phyloP scores from a whole-genome alignment of 345 rosid species.

The Raphanus raphanistrum region DNA sequence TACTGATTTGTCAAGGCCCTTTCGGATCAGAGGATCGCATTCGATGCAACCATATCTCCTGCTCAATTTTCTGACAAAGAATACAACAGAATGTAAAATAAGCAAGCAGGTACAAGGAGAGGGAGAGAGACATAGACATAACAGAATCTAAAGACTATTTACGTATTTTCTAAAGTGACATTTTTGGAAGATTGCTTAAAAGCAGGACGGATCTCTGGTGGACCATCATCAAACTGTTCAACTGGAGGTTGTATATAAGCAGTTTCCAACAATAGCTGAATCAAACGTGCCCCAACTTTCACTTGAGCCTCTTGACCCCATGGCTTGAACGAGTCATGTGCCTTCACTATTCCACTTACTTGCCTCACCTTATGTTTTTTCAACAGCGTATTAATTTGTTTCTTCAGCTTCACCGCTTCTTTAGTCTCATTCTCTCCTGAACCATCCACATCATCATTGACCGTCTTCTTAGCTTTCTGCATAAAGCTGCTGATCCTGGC shows the following conservation, averaged over 20 bases:
- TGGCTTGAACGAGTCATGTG: constrained; percentile 56
- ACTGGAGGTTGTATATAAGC: not conserved
- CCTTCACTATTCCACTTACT: constrained; percentile 60
- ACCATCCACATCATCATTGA: constrained; percentile 34
- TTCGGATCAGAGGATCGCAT: not conserved
- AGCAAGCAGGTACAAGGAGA: not conserved
- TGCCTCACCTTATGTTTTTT: constrained; percentile 66
- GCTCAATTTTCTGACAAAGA: not conserved
- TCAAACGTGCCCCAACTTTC: constrained; percentile 39
- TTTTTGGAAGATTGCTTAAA: not conserved
- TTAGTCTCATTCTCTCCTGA: constrained; percentile 42
- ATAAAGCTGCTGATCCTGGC: constrained; percentile 69
- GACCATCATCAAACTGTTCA: not conserved
- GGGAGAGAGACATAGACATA: not conserved
- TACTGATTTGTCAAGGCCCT: constrained; percentile 4
- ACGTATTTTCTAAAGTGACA: not conserved
- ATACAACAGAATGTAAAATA: not conserved
- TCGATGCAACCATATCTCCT: not conserved
- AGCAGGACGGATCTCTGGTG: not conserved
- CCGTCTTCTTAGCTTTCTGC: constrained; percentile 66
- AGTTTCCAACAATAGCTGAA: not conserved
- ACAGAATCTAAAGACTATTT: not conserved
- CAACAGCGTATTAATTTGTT: constrained; percentile 54
- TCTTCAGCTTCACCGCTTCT: constrained; percentile 60
- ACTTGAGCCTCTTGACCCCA: constrained; percentile 95